Percentiles rank a stretch among this genome's conserved stretches.
Conservation (phyloP, 345 rosid genomes). For the Salix caprea region DNA sequence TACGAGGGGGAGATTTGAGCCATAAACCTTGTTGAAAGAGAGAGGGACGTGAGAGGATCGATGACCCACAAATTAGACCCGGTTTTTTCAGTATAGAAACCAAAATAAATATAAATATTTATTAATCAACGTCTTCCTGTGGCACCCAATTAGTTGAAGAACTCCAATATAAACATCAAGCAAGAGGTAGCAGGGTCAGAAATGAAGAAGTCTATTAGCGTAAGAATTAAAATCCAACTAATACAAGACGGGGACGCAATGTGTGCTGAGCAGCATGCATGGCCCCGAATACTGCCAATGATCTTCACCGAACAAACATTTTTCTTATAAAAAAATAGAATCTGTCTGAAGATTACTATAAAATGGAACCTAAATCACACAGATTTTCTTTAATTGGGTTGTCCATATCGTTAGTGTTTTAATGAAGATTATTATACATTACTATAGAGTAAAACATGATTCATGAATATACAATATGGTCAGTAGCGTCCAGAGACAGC, state of each 20-base stretch:
- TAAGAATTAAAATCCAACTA: neutral
- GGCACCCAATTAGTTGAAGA: too few relatives aligned
- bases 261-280: neutral
- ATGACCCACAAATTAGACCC: too few relatives aligned
- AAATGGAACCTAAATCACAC: neutral
- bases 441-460: neutral
- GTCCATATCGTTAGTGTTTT: neutral
- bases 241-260: conserved; percentile 2
- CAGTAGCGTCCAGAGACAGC: neutral
- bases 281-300: neutral
- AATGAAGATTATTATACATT: neutral
- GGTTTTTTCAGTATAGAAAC: too few relatives aligned
- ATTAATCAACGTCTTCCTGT: too few relatives aligned
- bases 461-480: neutral
- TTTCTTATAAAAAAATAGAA: neutral
- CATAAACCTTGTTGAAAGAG: too few relatives aligned
- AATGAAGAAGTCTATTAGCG: too few relatives aligned
- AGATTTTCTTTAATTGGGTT: neutral
- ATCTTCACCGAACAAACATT: neutral
- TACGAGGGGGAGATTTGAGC: too few relatives aligned
- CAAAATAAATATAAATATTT: too few relatives aligned
- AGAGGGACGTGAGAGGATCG: too few relatives aligned
- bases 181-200: too few relatives aligned
- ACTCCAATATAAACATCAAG: too few relatives aligned
- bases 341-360: neutral